Evolutionary conservation across 225 moss, liverwort and hornwort genomes (phyloP), one percentile per base, ranked within the genome.

Genomic region (Physcomitrium patens): DNA sequence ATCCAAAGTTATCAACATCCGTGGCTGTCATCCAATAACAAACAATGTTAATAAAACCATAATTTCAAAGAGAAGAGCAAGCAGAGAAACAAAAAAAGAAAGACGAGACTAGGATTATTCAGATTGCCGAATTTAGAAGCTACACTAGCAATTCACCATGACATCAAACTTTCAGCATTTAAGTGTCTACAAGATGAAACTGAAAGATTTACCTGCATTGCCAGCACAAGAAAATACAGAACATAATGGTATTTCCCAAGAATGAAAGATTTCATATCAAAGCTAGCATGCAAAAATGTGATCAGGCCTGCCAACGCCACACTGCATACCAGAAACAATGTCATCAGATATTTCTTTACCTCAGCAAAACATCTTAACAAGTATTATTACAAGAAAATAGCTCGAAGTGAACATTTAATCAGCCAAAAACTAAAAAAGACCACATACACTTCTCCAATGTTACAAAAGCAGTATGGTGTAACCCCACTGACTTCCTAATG

Each of bases 191-290:
- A n/a, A 15, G 12, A 47, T 20, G 11, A 9, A 65, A 41, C 65
- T 65, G 43, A 64, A 71, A 57, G 17, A 75, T 6, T 78, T 76
- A 97, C 96, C 96, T 97, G 97, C 95, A 99, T 99, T 61, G 97
- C 95, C 76, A 99, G 80, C 63, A 92, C 97, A 60, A 99, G 93
- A 77, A 87, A 95, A 80, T 99, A 99, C 75, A 99, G 71, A 28
- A 93, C 93, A 60, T 99, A 99, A 77, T 99, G 97, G 75, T 86
- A 99, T 84, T 99, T 99, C 60, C 97, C 97, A 28, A 99, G 93
- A 59, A 93, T 85, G 23, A 95, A 82, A 17, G 91, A 80, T 60
- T 95, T 99, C 97, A 95, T 93, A 85, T 99, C 97, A 63, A 99
- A 83, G 78, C 97, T 91, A 57, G 90, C 97, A 63, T 93, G 95